phyloP scores from a whole-genome alignment of 805 yeast genomes.

The Barnettozyma salicaria region DNA sequence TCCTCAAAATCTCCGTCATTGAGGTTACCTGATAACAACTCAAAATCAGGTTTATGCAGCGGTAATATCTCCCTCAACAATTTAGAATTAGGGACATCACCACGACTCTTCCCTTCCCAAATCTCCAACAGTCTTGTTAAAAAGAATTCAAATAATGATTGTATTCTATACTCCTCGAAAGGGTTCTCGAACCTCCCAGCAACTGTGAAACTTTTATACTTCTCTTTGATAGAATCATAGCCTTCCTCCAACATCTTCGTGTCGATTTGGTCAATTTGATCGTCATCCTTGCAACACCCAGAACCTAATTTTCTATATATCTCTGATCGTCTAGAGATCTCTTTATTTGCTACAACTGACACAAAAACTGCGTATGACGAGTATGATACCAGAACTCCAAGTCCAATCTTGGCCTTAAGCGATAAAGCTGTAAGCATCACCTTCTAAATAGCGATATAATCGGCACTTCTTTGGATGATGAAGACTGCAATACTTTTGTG shows the following conservation, averaged over 20 bases:
- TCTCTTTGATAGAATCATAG: slow-evolving; percentile 21
- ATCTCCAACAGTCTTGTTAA: slow-evolving; percentile 67
- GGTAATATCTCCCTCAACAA: slow-evolving; percentile 56
- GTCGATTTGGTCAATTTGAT: slow-evolving; percentile 1
- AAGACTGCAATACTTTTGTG: too few relatives aligned
- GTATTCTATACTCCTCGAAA: slow-evolving; percentile 82
- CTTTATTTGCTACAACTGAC: slow-evolving; percentile 45
- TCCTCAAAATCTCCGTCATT: slow-evolving; percentile 13
- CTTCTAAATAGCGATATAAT: background rate
- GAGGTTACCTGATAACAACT: slow-evolving; percentile 16
- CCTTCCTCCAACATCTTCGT: slow-evolving; percentile 5
- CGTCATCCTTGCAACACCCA: slow-evolving; percentile 6
- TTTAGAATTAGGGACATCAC: slow-evolving; percentile 45
- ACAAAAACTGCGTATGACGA: slow-evolving; percentile 61
- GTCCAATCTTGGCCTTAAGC: slow-evolving; percentile 24
- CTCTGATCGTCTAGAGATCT: slow-evolving; percentile 42
- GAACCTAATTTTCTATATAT: slow-evolving; percentile 20
- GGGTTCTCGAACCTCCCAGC: slow-evolving; percentile 87
- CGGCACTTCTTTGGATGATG: too few relatives aligned
- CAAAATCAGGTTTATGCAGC: slow-evolving; percentile 42
- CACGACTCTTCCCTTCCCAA: slow-evolving; percentile 52
- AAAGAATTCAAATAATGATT: slow-evolving; percentile 81
- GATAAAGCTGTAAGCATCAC: slow-evolving; percentile 12
- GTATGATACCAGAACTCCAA: slow-evolving; percentile 39
- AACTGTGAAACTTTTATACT: slow-evolving; percentile 44